Evolutionary conservation across 192 early-diverging fungal genomes (phyloP).

Genomic region (Backusella luteola): DNA sequence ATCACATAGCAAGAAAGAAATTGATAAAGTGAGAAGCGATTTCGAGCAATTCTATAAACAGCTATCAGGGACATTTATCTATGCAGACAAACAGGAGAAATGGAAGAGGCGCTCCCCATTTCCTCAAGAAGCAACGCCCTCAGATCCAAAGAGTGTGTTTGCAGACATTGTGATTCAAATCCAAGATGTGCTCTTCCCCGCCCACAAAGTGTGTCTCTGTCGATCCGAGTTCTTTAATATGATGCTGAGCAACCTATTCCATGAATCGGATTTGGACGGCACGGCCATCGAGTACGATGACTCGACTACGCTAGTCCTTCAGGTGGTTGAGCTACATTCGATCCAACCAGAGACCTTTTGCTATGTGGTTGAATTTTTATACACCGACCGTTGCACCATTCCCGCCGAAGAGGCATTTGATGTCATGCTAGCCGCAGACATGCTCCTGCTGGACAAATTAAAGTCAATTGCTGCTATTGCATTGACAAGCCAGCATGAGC

Average conservation of each 20-base stretch:
- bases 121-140: background rate
- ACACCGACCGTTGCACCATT: slow-evolving; percentile 41
- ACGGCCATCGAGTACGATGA: background rate
- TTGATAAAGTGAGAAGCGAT: slow-evolving; percentile 38
- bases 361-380: slow-evolving; percentile 44
- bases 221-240: background rate
- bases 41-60: slow-evolving; percentile 1
- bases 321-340: background rate
- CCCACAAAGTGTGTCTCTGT: background rate
- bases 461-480: slow-evolving; percentile 42
- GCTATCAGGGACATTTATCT: background rate
- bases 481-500: slow-evolving; percentile 28
- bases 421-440: slow-evolving; percentile 43
- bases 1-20: slow-evolving; percentile 21
- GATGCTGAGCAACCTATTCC: background rate
- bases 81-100: background rate
- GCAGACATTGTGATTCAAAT: background rate
- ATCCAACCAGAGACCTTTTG: background rate
- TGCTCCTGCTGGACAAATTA: slow-evolving; percentile 46
- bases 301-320: background rate
- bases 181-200: background rate
- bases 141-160: background rate
- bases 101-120: background rate
- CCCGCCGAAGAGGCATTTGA: slow-evolving; percentile 32
- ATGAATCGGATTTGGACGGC: background rate